Base-by-base conservation (phyloP, 2,329 filamentous ascomycete species). In the Parastagonospora avenae region DNA sequence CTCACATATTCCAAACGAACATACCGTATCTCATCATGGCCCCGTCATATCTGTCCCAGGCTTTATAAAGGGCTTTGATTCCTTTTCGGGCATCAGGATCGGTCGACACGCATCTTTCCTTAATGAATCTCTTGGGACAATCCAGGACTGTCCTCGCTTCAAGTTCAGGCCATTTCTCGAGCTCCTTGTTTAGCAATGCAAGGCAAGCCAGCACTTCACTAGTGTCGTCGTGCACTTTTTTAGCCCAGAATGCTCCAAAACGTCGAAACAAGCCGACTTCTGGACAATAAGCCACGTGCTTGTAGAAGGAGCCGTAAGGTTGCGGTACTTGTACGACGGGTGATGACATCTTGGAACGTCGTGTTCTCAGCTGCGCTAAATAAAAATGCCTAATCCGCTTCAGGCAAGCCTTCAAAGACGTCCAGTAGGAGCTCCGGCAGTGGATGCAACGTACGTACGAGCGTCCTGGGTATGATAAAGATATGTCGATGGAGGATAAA, bases 181-280 rank as follows among this genome's bases (percentile, higher is more conserved):
- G 28, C 39, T 37, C 24, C 11, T 33, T 15, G 16, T 55, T 47
- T 12, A 52, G 28, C 3, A 8, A 24, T 12, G 33, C 33, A 8
- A 35, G 11, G 15, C 29, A 9, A 9, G 32, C 29, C 14, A 33
- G 16, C 15, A 56, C 29, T 14, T 52, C 49, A n/a, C 32, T 30
- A 5, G 42, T 50, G 33, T 53, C 53, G 37, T 56, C 53, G 31
- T 52, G 36, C 8, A 52, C 36, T 14, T 44, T 56, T 41, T 53
- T 52, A 8, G 53, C 46, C 49, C 42, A 52, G 10, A 31, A 44
- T 2, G 11, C 24, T 28, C 19, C 46, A 19, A 52, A 47, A 5
- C 45, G 36, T 5, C 46, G 53, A 31, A 56, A 56, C 4, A 30
- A 32, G 3, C 33, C 49, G 8, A 45, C 4, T 28, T 50, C 53